Percentiles rank a stretch among this genome's conserved stretches.
Conservation (phyloP, 2,329 filamentous ascomycete species). For the Zasmidium angulare region DNA sequence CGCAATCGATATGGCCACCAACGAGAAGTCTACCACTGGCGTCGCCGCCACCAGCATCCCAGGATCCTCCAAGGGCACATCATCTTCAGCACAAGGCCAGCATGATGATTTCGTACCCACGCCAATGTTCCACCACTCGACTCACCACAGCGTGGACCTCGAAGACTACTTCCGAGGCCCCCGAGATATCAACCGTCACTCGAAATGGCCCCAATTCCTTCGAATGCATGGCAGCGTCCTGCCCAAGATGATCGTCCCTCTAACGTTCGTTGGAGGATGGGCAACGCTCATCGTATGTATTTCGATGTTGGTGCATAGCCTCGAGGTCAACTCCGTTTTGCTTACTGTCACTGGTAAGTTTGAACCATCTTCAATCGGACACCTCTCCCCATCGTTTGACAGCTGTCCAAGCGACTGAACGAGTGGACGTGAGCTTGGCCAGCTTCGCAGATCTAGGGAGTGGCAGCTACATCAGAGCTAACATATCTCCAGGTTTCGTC, state of each 20-base stretch:
- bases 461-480: conserved; percentile 39
- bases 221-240: conserved; percentile 74
- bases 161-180: conserved; percentile 45
- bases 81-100: neutral
- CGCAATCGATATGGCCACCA: conserved; percentile 7
- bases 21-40: neutral
- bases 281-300: conserved; percentile 64
- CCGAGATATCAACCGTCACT: conserved; percentile 69
- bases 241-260: conserved; percentile 71
- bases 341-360: conserved; percentile 80
- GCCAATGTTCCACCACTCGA: conserved; percentile 14
- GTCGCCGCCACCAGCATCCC: conserved; percentile 2
- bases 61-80: conserved; percentile 1
- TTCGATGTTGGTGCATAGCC: conserved; percentile 43
- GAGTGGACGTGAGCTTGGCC: too few relatives aligned
- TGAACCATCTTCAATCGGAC: too few relatives aligned
- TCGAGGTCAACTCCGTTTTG: conserved; percentile 64
- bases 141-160: conserved; percentile 26
- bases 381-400: too few relatives aligned
- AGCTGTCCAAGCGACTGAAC: too few relatives aligned
- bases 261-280: conserved; percentile 64
- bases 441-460: too few relatives aligned
- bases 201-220: conserved; percentile 73
- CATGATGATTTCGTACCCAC: neutral
- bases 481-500: conserved; percentile 64